Base-by-base conservation (phyloP, 495 filamentous ascomycete genomes). In the Aspergillus homomorphus region DNA sequence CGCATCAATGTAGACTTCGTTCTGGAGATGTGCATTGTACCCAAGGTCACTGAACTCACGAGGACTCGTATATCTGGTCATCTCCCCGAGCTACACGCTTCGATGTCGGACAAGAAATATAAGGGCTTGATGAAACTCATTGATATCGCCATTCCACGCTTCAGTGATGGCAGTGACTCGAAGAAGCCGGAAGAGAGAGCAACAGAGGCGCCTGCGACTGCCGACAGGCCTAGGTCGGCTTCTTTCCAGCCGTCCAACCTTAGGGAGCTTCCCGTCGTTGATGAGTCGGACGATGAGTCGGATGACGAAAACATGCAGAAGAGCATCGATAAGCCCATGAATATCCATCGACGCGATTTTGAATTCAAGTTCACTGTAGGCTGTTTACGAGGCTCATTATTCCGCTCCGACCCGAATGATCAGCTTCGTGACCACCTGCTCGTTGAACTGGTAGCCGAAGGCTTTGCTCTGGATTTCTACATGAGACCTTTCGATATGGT, bases 301-400 rank as follows among this genome's bases (percentile, higher is more conserved):
- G 80, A 85, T 7, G 83, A 82, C 44, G 81, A 89, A 50, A 79
- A 89, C 41, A 77, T 82, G 24, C 67, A 79, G 53, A 86, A 91
- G 59, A 82, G 79, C 22, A 77, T 80, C 19, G 73, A 79, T 5
- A 69, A 70, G 20, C 58, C 77, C 1, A 77, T 90, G 42, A 89
- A 88, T 67, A 78, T 91, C 22, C 89, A 90, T 62, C 92, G 96
- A 62, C 84, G 89, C 20, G 92, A 86, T 57, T 98, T 98, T 66
- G 91, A 98, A 66, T 89, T 98, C 76, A 94, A 92, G 62, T 98
- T 98, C 65, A 89, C 89, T 1, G 95, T 97, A 51, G 94, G 96
- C 58, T 88, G 87, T 58, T 80, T 98, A 18, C 90, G 92, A 73
- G 94, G 95, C 24, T 96, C 94, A 0, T 78, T 98, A 2, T 98